Conservation (phyloP, 345 rosid genomes). For the Eutrema japonicum region DNA sequence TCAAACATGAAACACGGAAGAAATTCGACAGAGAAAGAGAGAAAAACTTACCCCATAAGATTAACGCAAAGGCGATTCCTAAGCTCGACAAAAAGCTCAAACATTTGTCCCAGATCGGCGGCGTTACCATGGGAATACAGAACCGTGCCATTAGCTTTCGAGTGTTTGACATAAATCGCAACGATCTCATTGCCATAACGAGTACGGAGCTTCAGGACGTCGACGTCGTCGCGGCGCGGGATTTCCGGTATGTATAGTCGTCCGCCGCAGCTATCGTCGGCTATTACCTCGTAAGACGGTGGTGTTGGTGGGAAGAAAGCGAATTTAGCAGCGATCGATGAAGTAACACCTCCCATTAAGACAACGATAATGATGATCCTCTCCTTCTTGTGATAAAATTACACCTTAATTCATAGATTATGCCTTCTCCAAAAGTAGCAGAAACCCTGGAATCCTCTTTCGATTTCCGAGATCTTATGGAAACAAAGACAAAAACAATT, state of each 20-base stretch:
- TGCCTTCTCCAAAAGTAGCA: not conserved
- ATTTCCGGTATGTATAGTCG: constrained; percentile 59
- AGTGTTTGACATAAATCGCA: constrained; percentile 72
- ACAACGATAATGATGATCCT: constrained; percentile 1
- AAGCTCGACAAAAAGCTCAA: constrained; percentile 86
- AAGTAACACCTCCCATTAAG: constrained; percentile 91
- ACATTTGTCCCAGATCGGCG: constrained; percentile 95
- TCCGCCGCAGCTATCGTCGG: constrained; percentile 55
- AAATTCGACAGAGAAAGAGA: not conserved
- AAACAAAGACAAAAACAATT: not conserved
- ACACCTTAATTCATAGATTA: constrained; percentile 42
- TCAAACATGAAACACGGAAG: not conserved
- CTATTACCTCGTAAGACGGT: constrained; percentile 67
- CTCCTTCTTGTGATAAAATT: not conserved
- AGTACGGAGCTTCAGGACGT: constrained; percentile 74
- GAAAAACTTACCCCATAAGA: constrained; percentile 78
- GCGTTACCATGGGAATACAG: constrained; percentile 98
- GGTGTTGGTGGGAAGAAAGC: constrained; percentile 98
- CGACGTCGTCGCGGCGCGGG: constrained; percentile 67
- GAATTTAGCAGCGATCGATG: constrained; percentile 95
- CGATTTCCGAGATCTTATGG: not conserved
- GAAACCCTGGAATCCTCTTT: constrained; percentile 5
- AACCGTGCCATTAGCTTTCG: constrained; percentile 71
- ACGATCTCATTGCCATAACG: constrained; percentile 82
- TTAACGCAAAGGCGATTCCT: constrained; percentile 82